Evolutionary conservation across 2,329 filamentous ascomycete species (phyloP).

Genomic region (Epichloe elymi): DNA sequence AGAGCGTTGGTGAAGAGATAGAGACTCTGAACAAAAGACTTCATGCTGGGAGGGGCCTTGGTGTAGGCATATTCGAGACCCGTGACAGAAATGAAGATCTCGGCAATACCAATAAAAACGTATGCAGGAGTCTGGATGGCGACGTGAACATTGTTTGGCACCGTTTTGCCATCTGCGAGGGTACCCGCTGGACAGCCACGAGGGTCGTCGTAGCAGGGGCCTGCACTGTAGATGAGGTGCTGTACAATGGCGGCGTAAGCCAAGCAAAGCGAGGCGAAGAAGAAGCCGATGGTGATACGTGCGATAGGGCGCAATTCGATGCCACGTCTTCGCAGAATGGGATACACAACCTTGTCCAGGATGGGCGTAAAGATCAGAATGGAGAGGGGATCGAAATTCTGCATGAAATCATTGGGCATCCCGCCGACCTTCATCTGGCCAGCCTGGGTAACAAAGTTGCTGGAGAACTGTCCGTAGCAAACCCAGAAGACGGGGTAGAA

Average conservation of each 20-base stretch:
- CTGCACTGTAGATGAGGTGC: slow-evolving; percentile 42
- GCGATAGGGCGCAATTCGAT: slow-evolving; percentile 53
- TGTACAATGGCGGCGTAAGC: slow-evolving; percentile 47
- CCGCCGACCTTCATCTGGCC: slow-evolving; percentile 45
- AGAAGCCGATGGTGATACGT: slow-evolving; percentile 53
- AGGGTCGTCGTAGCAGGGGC: slow-evolving; percentile 35
- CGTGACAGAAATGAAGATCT: slow-evolving; percentile 54
- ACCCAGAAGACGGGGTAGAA: slow-evolving; percentile 57
- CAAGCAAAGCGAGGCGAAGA: slow-evolving; percentile 38
- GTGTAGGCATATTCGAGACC: slow-evolving; percentile 62
- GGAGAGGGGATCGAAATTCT: slow-evolving; percentile 54
- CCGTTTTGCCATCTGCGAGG: slow-evolving; percentile 13
- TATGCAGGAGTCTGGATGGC: slow-evolving; percentile 42
- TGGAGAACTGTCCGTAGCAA: slow-evolving; percentile 54
- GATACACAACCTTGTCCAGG: slow-evolving; percentile 49
- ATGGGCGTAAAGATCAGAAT: slow-evolving; percentile 55
- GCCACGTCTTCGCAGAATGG: slow-evolving; percentile 39
- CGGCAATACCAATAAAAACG: slow-evolving; percentile 42
- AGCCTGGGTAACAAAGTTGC: slow-evolving; percentile 53
- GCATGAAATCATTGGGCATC: slow-evolving; percentile 57
- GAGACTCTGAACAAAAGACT: slow-evolving; percentile 45
- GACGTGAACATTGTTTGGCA: slow-evolving; percentile 36
- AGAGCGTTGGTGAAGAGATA: slow-evolving; percentile 48
- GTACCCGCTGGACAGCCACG: slow-evolving; percentile 23
- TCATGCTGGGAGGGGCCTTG: slow-evolving; percentile 58